These are phyloP conservation scores for Coccomyxa sp. DNA, from an alignment of 139 green algal species.

Conservation along the genomic window DNA sequence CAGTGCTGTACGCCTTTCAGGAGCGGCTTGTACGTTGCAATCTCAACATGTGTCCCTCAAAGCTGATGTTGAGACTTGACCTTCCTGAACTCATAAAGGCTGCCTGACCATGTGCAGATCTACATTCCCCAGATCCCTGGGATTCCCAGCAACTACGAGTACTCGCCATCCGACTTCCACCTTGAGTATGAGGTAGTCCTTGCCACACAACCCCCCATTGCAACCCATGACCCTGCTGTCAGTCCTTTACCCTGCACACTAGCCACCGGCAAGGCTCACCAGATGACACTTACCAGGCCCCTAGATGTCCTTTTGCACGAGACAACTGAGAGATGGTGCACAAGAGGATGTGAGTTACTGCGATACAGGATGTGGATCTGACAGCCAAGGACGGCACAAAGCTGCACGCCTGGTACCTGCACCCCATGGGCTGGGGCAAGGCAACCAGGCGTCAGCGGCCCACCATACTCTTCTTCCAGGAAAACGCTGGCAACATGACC, in stretches of 20 bases:
- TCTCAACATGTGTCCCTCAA: constrained; percentile 13
- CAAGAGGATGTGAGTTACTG: too few species aligned
- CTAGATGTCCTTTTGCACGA: too few species aligned
- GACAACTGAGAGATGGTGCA: too few species aligned
- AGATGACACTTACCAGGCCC: not conserved
- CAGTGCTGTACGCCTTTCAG: constrained; percentile 67
- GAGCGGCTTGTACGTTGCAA: constrained; percentile 83
- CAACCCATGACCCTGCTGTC: too few species aligned
- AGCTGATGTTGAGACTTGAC: not conserved
- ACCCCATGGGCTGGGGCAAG: constrained; percentile 30
- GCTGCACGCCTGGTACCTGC: constrained; percentile 78
- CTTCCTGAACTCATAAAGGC: not conserved
- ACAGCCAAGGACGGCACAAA: constrained; percentile 54
- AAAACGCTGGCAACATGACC: constrained; percentile 90
- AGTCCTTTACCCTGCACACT: not conserved
- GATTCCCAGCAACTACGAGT: constrained; percentile 46
- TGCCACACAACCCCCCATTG: too few species aligned
- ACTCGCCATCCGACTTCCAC: constrained; percentile 49
- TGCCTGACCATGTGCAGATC: constrained; percentile 32
- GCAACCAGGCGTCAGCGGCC: constrained; percentile 33
- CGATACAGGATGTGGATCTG: constrained; percentile 65
- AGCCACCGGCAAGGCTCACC: not conserved
- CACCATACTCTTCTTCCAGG: constrained; percentile 80
- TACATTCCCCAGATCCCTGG: constrained; percentile 78
- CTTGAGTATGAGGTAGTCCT: constrained; percentile 47